Evolutionary conservation across 805 yeast genomes (phyloP), one percentile per base, ranked within the genome.

Genomic region (Lipomyces sp.): DNA sequence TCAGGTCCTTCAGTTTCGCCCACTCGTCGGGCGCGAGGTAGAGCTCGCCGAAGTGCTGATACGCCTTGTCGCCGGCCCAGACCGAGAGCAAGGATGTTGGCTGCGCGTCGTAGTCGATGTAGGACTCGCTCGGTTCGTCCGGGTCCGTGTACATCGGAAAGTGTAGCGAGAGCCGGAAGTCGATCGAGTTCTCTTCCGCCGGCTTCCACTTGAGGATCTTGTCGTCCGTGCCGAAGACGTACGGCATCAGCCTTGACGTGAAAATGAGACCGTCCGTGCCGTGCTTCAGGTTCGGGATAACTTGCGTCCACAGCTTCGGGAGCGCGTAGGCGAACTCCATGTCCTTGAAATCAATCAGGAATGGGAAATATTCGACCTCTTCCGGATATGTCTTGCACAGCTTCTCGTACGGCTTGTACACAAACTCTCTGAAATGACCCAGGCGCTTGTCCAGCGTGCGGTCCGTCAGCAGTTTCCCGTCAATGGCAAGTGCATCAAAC

Each of bases 181-280:
- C 99, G 39, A 95, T 80, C 0, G 97, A 84, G 62, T 93, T 95
- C 67, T 91, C 98, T 56, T 86, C 86, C 11, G 95, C 87, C 2
- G 98, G 98, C 64, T 93, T 93, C 99, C 99, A 93, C 69, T 95
- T 93, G 48, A 93, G 70, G 43, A 93, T 72, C 5, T 88, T 80
- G 0, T 80, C 76, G 67, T 93, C 98, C 1, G 98, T 91, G 13
- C 98, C 98, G 56, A 83, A 80, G 2, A 80, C 74, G 68, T 93
- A 93, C 0, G 96, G 95, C 1, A 91, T 80, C 46, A 81, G 87
- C 39, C 95, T 84, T 58, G 95, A 87, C 1, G 99, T 93, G 67
- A 89, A 86, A 53, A 93, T 87, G 24, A 93, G 75, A 0, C 99
- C 99, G 70, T 93, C 99, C 2, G 93, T 82, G 51, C 86, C 84